Base-by-base conservation (phyloP, 352 stramenopile species). In the Phytophthora melonis region DNA sequence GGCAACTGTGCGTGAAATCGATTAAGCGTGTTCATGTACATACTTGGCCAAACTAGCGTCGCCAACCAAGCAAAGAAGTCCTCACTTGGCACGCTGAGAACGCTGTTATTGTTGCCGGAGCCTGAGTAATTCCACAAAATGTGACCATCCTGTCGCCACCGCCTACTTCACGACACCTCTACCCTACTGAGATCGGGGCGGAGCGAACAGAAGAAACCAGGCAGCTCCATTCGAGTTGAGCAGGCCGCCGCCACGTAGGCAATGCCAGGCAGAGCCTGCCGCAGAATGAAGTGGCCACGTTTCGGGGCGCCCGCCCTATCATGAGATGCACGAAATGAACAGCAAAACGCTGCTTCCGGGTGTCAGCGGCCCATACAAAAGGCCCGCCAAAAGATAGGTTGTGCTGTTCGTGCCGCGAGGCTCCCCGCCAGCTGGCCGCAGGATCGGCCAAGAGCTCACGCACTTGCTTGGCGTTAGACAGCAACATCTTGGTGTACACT, bases 291-390 rank as follows among this genome's bases (percentile, higher is more conserved):
- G 53, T 27, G 16, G 14, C 43, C 34, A 41, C 34, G 27, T 41
- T 41, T 53, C 56, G 27, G 45, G 9, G n/a, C 39, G 58, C 66
- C 39, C 39, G 58, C 58, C 66, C 66, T 67, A 73, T 73, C 66
- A 73, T 73, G 66, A 73, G 66, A 73, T 73, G 66, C 66, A 73
- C 58, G 50, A 52, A 55, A 67, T 52, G 66, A 72, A 66, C 47
- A 56, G 21, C 49, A 64, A 64, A 64, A 39, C 34, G 34, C 34
- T 41, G 34, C 34, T 11, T 11, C 34, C 9, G 34, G 23, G 21
- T 43, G 23, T 47, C 32, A 19, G 13, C 25, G 49, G 4, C 34
- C 27, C 34, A 41, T 41, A 41, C 34, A 41, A 41, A 41, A 41
- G 34, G 3, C 34, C 1, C 9, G 1, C 34, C 8, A 5, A 56